phyloP scores from a whole-genome alignment of 2,329 filamentous ascomycete species.

The Diaporthe vexans region DNA sequence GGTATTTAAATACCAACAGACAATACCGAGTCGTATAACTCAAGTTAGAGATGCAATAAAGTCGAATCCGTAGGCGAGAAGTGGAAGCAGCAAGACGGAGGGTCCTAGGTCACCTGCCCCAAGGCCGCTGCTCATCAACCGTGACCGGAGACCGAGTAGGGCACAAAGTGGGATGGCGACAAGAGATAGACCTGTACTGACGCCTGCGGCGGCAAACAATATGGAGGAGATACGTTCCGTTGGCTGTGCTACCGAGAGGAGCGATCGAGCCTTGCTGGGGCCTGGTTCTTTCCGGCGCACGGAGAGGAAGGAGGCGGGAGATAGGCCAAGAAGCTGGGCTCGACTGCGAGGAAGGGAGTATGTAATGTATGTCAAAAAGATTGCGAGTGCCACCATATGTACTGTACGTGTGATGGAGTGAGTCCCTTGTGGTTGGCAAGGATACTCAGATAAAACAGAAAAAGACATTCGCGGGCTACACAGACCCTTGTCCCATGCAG shows the following conservation, averaged over 20 bases:
- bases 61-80: constrained; percentile 30
- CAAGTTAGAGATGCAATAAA: constrained; percentile 12
- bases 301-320: constrained; percentile 24
- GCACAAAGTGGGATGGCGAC: constrained; percentile 32
- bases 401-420: constrained; percentile 37
- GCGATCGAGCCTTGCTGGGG: constrained; percentile 12
- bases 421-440: constrained; percentile 35
- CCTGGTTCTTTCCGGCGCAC: constrained; percentile 5
- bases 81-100: background rate
- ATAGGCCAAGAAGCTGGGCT: constrained; percentile 25
- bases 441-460: constrained; percentile 39
- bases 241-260: constrained; percentile 31
- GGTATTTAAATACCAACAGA: constrained; percentile 24
- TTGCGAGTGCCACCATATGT: constrained; percentile 39
- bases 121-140: constrained; percentile 29
- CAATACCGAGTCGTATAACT: constrained; percentile 27
- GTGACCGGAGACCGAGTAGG: constrained; percentile 25
- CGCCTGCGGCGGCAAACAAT: constrained; percentile 21
- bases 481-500: constrained; percentile 40
- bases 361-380: constrained; percentile 38
- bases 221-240: constrained; percentile 34
- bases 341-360: constrained; percentile 37
- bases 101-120: constrained; percentile 11
- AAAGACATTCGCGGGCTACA: constrained; percentile 35
- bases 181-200: constrained; percentile 28